Conservation (phyloP, 2,329 filamentous ascomycete species). For the Bertia moriformis region DNA sequence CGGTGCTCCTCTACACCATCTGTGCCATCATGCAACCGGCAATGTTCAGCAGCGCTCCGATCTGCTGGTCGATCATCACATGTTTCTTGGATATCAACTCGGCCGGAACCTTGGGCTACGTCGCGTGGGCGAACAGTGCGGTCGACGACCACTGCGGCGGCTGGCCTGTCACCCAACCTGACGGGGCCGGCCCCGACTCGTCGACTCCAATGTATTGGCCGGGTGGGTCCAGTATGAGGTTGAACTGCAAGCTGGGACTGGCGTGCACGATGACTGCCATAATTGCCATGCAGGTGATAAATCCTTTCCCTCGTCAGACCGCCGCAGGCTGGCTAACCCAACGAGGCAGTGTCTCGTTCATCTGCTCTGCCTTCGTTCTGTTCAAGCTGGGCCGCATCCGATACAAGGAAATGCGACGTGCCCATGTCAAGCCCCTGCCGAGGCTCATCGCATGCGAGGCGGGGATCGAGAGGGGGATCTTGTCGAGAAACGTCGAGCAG, state of each 20-base stretch:
- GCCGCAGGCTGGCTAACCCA: too few species aligned
- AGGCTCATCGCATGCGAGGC: not conserved
- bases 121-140: too few species aligned
- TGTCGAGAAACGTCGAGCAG: not conserved
- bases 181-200: too few species aligned
- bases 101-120: too few species aligned
- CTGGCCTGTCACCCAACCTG: too few species aligned
- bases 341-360: constrained; percentile 66
- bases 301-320: too few species aligned
- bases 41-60: not conserved
- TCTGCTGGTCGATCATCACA: not conserved
- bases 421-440: constrained; percentile 26
- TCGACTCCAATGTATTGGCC: too few species aligned
- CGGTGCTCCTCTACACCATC: constrained; percentile 60
- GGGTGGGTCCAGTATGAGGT: too few species aligned
- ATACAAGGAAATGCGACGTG: constrained; percentile 60
- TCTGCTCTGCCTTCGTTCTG: constrained; percentile 58
- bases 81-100: constrained; percentile 1
- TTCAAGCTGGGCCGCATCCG: constrained; percentile 54
- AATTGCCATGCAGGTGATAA: too few species aligned
- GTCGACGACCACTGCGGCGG: too few species aligned
- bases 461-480: not conserved
- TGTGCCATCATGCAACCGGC: constrained; percentile 33
- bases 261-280: too few species aligned
- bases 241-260: too few species aligned